Percentiles rank a stretch among this genome's conserved stretches.
phyloP scores from a whole-genome alignment of 345 rosid species.

The Hibiscus syriacus region DNA sequence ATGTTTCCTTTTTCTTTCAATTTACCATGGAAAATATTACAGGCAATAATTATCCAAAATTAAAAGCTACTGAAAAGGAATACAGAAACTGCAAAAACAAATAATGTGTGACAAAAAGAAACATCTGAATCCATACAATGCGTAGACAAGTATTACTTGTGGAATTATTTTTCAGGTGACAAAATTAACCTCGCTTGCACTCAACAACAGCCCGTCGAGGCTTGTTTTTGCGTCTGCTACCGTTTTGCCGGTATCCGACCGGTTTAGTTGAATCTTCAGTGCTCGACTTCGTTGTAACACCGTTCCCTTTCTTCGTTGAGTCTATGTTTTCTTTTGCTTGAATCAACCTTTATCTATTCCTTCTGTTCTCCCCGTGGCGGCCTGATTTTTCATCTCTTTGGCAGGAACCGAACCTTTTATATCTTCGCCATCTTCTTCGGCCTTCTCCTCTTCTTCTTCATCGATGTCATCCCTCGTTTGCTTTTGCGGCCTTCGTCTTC shows the following conservation, averaged over 20 bases:
- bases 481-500: constrained; percentile 74
- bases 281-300: constrained; percentile 29
- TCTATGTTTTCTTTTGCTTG: constrained; percentile 29
- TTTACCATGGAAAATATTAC: constrained; percentile 9
- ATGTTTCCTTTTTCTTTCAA: not conserved
- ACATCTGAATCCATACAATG: constrained; percentile 11
- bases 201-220: constrained; percentile 70
- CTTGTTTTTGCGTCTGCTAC: constrained; percentile 69
- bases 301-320: constrained; percentile 42
- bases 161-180: not conserved
- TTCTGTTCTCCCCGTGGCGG: constrained; percentile 35
- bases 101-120: constrained; percentile 1
- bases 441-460: constrained; percentile 33
- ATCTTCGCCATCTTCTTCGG: constrained; percentile 36
- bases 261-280: constrained; percentile 33
- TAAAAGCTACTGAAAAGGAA: constrained; percentile 6
- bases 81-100: constrained; percentile 8
- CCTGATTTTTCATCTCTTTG: constrained; percentile 32
- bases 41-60: constrained; percentile 1
- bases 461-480: constrained; percentile 42
- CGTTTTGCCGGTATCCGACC: constrained; percentile 48
- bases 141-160: not conserved
- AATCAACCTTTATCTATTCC: constrained; percentile 41
- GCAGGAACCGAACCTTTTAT: constrained; percentile 25
- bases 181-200: constrained; percentile 36